Evolutionary conservation across 2,329 filamentous ascomycete species (phyloP).

Genomic region (Cladosporium sphaerospermum): DNA sequence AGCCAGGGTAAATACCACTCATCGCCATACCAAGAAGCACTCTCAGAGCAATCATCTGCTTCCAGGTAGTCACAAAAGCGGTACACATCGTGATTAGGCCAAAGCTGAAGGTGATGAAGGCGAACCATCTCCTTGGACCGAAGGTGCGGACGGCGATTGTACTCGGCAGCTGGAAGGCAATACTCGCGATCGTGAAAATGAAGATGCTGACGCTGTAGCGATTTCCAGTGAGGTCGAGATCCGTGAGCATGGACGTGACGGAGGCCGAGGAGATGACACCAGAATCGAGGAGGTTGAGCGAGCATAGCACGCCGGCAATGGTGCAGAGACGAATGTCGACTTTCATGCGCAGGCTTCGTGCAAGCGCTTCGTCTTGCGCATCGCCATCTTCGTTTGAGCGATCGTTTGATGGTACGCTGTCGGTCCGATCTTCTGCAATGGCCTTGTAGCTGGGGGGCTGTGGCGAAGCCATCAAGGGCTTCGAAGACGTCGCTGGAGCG

Average conservation of each 20-base stretch:
- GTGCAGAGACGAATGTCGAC: conserved; percentile 63
- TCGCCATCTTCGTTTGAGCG: background rate
- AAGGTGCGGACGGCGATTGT: conserved; percentile 60
- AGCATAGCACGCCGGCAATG: conserved; percentile 65
- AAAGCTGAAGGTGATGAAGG: conserved; percentile 53
- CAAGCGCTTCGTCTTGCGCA: conserved; percentile 21
- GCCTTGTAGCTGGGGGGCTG: conserved; percentile 4
- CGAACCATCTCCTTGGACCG: conserved; percentile 59
- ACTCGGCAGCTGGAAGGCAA: conserved; percentile 62
- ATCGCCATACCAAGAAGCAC: conserved; percentile 61
- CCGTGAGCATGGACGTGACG: conserved; percentile 61
- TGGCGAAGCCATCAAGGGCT: conserved; percentile 6
- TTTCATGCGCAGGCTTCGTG: conserved; percentile 52
- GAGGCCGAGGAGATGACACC: conserved; percentile 64
- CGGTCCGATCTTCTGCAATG: background rate
- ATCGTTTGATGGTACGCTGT: background rate
- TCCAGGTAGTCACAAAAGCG: conserved; percentile 61
- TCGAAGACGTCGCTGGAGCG: background rate
- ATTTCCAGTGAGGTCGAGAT: conserved; percentile 58
- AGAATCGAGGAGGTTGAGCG: conserved; percentile 62
- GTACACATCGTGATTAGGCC: conserved; percentile 62
- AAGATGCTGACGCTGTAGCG: conserved; percentile 66
- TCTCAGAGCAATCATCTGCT: conserved; percentile 62
- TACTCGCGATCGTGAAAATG: conserved; percentile 64
- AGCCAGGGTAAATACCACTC: conserved; percentile 48